Conservation (phyloP, 177 flowering plant species). For the Telopea speciosissima region DNA sequence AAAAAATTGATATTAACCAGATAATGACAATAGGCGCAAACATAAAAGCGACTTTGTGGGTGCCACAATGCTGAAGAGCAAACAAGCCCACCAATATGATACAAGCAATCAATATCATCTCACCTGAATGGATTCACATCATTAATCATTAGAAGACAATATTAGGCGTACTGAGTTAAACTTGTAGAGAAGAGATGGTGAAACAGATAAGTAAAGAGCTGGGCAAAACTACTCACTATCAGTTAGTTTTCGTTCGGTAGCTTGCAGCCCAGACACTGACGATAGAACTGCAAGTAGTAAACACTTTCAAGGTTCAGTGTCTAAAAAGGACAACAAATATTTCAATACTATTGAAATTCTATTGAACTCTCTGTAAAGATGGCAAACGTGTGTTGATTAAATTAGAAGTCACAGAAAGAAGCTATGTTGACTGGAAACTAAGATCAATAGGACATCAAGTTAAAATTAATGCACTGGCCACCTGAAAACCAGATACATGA, state of each 20-base stretch:
- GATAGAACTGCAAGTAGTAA: slow-evolving; percentile 61
- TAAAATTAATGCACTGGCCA: no score
- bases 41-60: slow-evolving; percentile 70
- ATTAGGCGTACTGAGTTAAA: slow-evolving; percentile 2
- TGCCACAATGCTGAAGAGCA: slow-evolving; percentile 85
- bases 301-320: background rate
- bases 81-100: slow-evolving; percentile 76
- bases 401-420: no score
- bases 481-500: no score
- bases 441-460: no score
- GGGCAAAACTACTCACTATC: slow-evolving; percentile 29
- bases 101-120: slow-evolving; percentile 52
- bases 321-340: no score
- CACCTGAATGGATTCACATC: slow-evolving; percentile 33
- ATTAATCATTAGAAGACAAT: background rate
- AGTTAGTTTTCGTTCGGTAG: slow-evolving; percentile 34
- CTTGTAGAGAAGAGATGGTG: background rate
- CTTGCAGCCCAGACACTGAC: slow-evolving; percentile 69
- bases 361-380: no score
- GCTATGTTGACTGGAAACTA: no score
- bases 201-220: background rate
- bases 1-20: slow-evolving; percentile 68
- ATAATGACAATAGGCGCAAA: slow-evolving; percentile 78
- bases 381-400: no score
- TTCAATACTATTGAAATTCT: no score